Evolutionary conservation across 768 basidiomycete species (phyloP).

Genomic region (Naganishia vishniacii): DNA sequence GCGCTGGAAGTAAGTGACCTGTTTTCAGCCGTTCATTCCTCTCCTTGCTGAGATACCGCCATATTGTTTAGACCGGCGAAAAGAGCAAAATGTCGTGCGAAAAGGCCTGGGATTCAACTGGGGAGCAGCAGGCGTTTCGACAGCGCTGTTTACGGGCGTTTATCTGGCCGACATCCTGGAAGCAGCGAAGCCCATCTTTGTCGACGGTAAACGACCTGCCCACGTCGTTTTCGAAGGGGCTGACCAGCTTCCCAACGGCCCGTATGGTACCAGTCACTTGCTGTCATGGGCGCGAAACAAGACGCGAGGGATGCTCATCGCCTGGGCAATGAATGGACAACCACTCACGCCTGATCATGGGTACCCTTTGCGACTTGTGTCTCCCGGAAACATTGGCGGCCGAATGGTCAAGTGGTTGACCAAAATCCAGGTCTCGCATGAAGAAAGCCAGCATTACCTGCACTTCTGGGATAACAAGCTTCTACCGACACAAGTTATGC

Average conservation of each 20-base stretch:
- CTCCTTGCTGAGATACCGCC: background rate
- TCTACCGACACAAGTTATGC: slow-evolving; percentile 55
- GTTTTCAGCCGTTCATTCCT: background rate
- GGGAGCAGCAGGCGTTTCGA: slow-evolving; percentile 49
- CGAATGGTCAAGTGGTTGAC: slow-evolving; percentile 59
- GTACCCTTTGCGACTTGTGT: slow-evolving; percentile 60
- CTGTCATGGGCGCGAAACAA: slow-evolving; percentile 53
- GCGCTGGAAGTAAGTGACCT: slow-evolving; percentile 54
- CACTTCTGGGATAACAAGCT: slow-evolving; percentile 59
- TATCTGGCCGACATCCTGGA: slow-evolving; percentile 57
- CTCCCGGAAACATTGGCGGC: slow-evolving; percentile 63
- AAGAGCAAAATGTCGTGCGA: slow-evolving; percentile 61
- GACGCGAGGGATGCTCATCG: slow-evolving; percentile 55
- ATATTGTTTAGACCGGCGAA: slow-evolving; percentile 52
- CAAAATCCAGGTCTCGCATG: slow-evolving; percentile 55
- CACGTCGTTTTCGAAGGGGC: slow-evolving; percentile 61
- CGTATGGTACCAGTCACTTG: slow-evolving; percentile 57
- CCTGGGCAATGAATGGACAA: slow-evolving; percentile 61
- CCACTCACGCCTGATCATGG: slow-evolving; percentile 63
- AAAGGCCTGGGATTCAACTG: slow-evolving; percentile 52
- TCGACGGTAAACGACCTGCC: slow-evolving; percentile 45
- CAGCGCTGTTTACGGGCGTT: slow-evolving; percentile 61
- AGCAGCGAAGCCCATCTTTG: slow-evolving; percentile 50
- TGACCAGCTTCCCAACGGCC: slow-evolving; percentile 59
- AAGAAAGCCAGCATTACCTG: slow-evolving; percentile 56